Conservation (phyloP, 1,139 yeast species). For the Blastobotrys capitulatus region DNA sequence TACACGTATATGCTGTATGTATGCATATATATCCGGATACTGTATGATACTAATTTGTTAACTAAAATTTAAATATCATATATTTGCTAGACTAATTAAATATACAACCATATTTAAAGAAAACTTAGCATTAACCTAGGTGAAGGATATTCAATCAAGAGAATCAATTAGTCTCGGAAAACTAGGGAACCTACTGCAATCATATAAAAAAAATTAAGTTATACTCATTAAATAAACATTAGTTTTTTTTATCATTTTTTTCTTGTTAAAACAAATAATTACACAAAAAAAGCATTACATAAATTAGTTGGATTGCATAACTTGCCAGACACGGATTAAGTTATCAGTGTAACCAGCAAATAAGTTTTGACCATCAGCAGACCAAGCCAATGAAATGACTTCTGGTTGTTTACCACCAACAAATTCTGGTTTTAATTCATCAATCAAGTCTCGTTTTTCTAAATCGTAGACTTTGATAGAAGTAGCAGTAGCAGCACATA, state of each 20-base stretch:
- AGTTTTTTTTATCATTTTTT: background rate
- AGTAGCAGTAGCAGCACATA: conserved; percentile 98
- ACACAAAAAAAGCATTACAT: background rate
- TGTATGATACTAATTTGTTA: too few species aligned
- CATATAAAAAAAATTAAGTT: too few species aligned
- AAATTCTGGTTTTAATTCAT: conserved; percentile 98
- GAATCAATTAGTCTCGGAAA: too few species aligned
- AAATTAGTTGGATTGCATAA: conserved; percentile 76
- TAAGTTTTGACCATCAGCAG: conserved; percentile 99
- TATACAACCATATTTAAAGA: too few species aligned
- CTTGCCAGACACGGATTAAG: conserved; percentile 99
- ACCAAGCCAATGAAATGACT: conserved; percentile 98
- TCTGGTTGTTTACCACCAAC: conserved; percentile 95
- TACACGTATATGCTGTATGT: too few species aligned
- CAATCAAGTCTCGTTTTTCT: conserved; percentile 92
- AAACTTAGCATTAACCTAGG: too few species aligned
- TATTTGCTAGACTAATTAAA: too few species aligned
- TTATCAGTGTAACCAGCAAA: conserved; percentile 99
- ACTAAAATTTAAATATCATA: too few species aligned
- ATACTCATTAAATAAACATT: too few species aligned
- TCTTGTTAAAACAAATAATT: background rate
- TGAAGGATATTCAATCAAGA: too few species aligned
- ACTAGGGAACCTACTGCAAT: too few species aligned
- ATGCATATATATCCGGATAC: too few species aligned
- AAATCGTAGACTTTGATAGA: conserved; percentile 98